Evolutionary conservation across 331 rosid genomes (phyloP), one percentile per base, ranked within the genome.

Genomic region (Pyrus hybrid): DNA sequence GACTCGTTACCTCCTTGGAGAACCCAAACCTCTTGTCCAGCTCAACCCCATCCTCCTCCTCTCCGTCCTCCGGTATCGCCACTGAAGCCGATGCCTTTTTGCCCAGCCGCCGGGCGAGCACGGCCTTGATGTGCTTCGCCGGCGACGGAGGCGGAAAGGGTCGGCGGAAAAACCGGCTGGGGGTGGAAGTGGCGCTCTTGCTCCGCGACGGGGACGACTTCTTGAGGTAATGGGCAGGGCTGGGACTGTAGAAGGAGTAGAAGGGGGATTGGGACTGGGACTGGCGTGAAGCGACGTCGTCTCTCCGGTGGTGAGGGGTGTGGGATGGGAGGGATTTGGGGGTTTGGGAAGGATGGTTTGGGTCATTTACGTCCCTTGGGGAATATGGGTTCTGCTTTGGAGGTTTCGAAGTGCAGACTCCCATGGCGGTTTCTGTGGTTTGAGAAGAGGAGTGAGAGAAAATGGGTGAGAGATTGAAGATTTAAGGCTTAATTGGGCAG

Each of bases 101-200:
- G 22, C 99, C 99, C 5, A 91, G 96, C n/a, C 99, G 74, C 80
- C 96, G 77, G 4, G 96, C 91, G 13, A 95, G 72, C 45, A 91
- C 88, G 1, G 99, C 86, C 82, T 81, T 86, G 53, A 95, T 95
- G 80, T 92, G 99, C 79, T 95, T 95, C 16, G 99, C 97, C 84
- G 99, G 99, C 6, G 99, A 95, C 74, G 99, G 98, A 35, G 99
- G 99, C 11, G 97, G 98, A 35, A 95, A 88, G 17, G 98, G 92
- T 1, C 93, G 86, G 83, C 90, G 89, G 91, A 95, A 91, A 64
- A 95, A 85, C 13, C 97, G 87, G 65, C 89, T 86, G 65, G 99
- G 98, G 37, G 99, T 95, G 30, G 97, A 95, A 70, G 81, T 82
- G 3, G 92, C 85, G 79, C 97, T 90, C 80, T 76, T 79, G 82